A percentile compares a stretch with the other conserved stretches of the same genome.
Conservation (phyloP, 495 filamentous ascomycete genomes). For the Aspergillus steynii region DNA sequence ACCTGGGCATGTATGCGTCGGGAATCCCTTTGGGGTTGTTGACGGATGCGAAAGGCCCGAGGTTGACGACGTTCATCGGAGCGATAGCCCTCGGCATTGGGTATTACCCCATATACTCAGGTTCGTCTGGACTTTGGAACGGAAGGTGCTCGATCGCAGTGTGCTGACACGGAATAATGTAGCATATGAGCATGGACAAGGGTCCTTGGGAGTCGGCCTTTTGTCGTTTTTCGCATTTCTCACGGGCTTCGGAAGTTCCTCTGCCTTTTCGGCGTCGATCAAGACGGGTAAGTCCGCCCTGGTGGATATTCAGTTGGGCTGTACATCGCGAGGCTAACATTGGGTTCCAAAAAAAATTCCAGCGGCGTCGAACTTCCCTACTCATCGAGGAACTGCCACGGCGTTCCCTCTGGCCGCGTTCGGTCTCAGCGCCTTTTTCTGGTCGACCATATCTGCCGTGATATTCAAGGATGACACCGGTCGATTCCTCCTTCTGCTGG, state of each 20-base stretch:
- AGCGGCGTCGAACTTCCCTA: slow-evolving; percentile 91
- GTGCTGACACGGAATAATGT: neutral
- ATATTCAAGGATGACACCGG: slow-evolving; percentile 84
- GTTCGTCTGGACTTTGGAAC: slow-evolving; percentile 33
- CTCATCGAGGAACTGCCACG: slow-evolving; percentile 89
- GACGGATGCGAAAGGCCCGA: slow-evolving; percentile 80
- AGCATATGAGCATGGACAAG: slow-evolving; percentile 52
- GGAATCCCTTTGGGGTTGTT: slow-evolving; percentile 89
- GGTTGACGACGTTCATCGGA: slow-evolving; percentile 73
- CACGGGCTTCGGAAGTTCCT: slow-evolving; percentile 84
- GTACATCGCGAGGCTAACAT: slow-evolving; percentile 9
- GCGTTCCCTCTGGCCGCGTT: slow-evolving; percentile 91
- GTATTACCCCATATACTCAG: slow-evolving; percentile 76
- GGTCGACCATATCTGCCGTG: slow-evolving; percentile 72
- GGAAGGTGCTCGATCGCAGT: neutral
- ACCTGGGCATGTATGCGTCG: slow-evolving; percentile 90
- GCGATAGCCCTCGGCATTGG: slow-evolving; percentile 68
- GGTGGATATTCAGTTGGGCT: neutral
- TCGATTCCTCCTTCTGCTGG: slow-evolving; percentile 75
- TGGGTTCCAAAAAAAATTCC: neutral
- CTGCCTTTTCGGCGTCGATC: slow-evolving; percentile 81
- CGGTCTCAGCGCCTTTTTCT: slow-evolving; percentile 95
- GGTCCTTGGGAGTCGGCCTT: slow-evolving; percentile 63
- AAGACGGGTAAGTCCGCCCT: slow-evolving; percentile 60
- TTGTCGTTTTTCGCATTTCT: slow-evolving; percentile 82